Percentiles rank a stretch among this genome's conserved stretches.
phyloP scores from a whole-genome alignment of 768 basidiomycete genomes.

The Mycena epipterygia region DNA sequence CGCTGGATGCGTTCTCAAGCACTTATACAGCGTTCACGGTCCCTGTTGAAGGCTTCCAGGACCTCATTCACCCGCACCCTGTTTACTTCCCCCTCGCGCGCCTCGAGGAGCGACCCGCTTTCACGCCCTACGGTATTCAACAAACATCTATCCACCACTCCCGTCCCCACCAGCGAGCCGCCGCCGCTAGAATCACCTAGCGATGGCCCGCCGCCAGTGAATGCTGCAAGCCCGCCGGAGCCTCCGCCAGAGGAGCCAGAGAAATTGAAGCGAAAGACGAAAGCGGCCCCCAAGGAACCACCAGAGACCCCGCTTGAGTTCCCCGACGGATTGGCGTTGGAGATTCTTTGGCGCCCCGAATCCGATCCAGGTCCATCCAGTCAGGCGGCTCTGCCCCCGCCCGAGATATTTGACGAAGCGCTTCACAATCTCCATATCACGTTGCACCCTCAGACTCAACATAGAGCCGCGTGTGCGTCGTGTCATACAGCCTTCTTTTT shows the following conservation, averaged over 20 bases:
- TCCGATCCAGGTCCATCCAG: conserved; percentile 51
- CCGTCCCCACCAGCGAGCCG: conserved; percentile 26
- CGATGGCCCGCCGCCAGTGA: conserved; percentile 24
- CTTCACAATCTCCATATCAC: conserved; percentile 82
- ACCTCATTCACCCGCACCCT: conserved; percentile 12
- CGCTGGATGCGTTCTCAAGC: conserved; percentile 33
- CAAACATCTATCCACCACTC: conserved; percentile 36
- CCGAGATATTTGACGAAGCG: conserved; percentile 82
- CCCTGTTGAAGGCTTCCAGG: conserved; percentile 25
- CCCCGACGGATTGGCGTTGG: conserved; percentile 60
- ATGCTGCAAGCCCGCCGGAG: conserved; percentile 32
- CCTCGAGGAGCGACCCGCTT: conserved; percentile 26
- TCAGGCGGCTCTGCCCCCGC: conserved; percentile 68
- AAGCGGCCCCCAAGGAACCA: conserved; percentile 42
- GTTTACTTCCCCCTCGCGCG: conserved; percentile 21
- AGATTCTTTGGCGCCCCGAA: conserved; percentile 77
- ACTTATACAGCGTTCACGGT: conserved; percentile 23
- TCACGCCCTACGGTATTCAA: conserved; percentile 28
- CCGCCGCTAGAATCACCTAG: conserved; percentile 24
- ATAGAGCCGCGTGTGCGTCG: conserved; percentile 66
- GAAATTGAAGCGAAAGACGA: conserved; percentile 53
- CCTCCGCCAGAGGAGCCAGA: conserved; percentile 56
- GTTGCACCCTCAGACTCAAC: conserved; percentile 86
- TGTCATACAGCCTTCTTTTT: not conserved
- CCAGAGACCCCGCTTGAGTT: conserved; percentile 59